Base-by-base conservation (phyloP, 2,329 filamentous ascomycete species). In the Sclerotinia trifoliorum region DNA sequence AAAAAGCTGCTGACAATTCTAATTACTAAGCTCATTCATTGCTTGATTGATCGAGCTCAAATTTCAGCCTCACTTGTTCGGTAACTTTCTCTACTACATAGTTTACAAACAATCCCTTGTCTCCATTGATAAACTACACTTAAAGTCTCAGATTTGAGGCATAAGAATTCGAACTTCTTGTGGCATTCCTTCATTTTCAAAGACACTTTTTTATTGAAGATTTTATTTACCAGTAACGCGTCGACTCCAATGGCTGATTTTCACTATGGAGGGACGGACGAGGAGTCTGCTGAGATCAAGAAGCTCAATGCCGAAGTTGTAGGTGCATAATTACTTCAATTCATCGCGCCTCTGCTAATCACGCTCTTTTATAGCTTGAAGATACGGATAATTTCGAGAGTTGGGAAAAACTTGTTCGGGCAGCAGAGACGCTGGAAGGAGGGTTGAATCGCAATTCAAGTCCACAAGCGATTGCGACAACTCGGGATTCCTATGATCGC, bases 381-480 rank as follows among this genome's bases (percentile, higher is more conserved):
- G 92, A 97, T 73, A 86, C 92, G 17, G 95, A 99, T 79, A 94
- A 92, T 77, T 98, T 97, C 76, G 94, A 97, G 75, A 86, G 87
- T 70, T 99, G 95, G 95, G 94, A 98, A 80, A 94, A 93, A 79
- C 87, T 98, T 68, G 89, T 97, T 73, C 89, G 89, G 75, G 88
- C 90, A 62, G 92, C 90, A 73, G 93, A 97, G 79, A 84, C 85
- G 63, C 89, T 97, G 71, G 95, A 99, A 77, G 94, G 94, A 70
- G 95, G 94, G 68, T 86, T 99, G 71, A 97, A 96, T 78, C 91
- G 95, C 75, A 99, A 99, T 81, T 98, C 95, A 54, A 97, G 92
- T 78, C 94, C 95, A 0, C 92, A 96, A 77, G 92, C 95, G 39
- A 93, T 99, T 74, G 89, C 93, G 26, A 90, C 93, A 15, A 90